Conservation (phyloP, 768 basidiomycete genomes). For the Hygrophoropsis aurantiaca region DNA sequence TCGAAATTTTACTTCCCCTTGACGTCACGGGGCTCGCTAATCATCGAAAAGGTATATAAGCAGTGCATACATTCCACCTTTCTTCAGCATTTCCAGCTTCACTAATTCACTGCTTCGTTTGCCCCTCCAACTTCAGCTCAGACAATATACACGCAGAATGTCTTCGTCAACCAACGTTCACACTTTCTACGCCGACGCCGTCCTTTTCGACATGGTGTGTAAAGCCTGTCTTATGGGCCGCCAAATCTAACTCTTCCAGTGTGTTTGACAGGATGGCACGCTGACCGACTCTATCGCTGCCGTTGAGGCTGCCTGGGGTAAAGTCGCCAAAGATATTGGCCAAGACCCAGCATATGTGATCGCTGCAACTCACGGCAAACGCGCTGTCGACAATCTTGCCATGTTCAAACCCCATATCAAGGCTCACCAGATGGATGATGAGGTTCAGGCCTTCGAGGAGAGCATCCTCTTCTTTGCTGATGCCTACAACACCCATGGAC, state of each 20-base stretch:
- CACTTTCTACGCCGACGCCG: constrained; percentile 54
- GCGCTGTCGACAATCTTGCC: constrained; percentile 72
- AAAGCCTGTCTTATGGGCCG: not conserved
- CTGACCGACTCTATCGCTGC: constrained; percentile 73
- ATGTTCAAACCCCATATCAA: constrained; percentile 59
- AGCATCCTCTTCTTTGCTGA: constrained; percentile 68
- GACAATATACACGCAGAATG: constrained; percentile 15
- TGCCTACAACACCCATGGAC: constrained; percentile 47
- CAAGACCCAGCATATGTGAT: constrained; percentile 68
- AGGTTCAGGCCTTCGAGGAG: constrained; percentile 62
- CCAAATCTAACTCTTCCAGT: constrained; percentile 23
- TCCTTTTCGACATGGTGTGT: constrained; percentile 68
- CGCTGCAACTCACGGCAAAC: constrained; percentile 76
- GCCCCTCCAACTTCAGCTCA: not conserved
- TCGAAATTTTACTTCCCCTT: constrained; percentile 19
- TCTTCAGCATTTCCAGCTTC: not conserved
- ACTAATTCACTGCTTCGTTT: not conserved
- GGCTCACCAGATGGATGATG: constrained; percentile 54
- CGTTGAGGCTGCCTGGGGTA: constrained; percentile 75
- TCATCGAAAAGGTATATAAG: constrained; percentile 20
- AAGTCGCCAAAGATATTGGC: constrained; percentile 68
- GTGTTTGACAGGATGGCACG: constrained; percentile 57
- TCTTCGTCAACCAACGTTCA: constrained; percentile 18
- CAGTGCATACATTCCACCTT: not conserved
- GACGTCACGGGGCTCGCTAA: constrained; percentile 22